phyloP scores from a whole-genome alignment of 176 grass and related monocot genomes.

The Aegilops tauschii region DNA sequence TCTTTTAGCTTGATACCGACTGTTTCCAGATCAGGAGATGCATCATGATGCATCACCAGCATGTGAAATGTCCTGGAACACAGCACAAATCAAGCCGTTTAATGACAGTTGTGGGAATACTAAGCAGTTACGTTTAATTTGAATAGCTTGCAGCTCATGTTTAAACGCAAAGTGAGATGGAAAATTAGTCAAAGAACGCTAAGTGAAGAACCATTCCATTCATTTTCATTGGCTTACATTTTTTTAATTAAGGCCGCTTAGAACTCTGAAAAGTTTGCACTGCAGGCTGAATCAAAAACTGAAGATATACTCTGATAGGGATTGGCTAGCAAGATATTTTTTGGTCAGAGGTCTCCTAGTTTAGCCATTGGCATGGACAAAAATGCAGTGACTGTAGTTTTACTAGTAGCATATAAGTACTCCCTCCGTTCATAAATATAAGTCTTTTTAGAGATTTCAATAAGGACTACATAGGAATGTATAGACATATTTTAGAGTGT shows the following conservation, averaged over 20 bases:
- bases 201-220: not conserved
- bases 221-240: not conserved
- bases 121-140: not conserved
- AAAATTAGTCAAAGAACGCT: not conserved
- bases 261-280: not conserved
- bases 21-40: constrained; percentile 40
- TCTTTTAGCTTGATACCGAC: constrained; percentile 53
- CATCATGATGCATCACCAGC: constrained; percentile 54
- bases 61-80: constrained; percentile 43
- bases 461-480: too few species aligned
- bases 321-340: not conserved
- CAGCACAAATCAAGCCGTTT: not conserved
- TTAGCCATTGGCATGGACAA: not conserved
- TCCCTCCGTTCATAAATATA: too few species aligned
- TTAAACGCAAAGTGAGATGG: not conserved
- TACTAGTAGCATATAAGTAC: not conserved
- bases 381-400: not conserved
- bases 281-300: not conserved
- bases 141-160: not conserved
- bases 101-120: not conserved
- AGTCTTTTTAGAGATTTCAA: too few species aligned
- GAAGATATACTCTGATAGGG: not conserved
- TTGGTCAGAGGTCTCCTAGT: not conserved
- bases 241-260: not conserved
- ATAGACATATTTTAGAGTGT: too few species aligned